phyloP scores from a whole-genome alignment of 2,329 filamentous ascomycete genomes.

The Lasiodiplodia gonubiensis region DNA sequence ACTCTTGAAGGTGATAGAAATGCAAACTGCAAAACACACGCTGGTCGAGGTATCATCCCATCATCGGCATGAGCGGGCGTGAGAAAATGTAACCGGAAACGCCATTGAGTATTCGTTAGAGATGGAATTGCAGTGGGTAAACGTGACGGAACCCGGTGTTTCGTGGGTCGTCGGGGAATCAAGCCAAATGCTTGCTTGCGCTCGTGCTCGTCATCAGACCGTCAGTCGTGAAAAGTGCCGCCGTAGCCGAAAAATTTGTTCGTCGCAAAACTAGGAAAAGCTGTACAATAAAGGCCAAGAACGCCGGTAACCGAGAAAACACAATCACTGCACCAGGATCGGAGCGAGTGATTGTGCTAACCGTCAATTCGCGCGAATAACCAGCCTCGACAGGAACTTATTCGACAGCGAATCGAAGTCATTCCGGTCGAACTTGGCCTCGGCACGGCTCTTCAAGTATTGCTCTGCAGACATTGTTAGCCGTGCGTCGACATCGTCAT shows the following conservation, averaged over 20 bases:
- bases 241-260: slow-evolving; percentile 27
- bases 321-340: slow-evolving; percentile 7
- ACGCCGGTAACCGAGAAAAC: slow-evolving; percentile 12
- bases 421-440: slow-evolving; percentile 83
- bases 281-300: slow-evolving; percentile 27
- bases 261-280: slow-evolving; percentile 27
- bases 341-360: slow-evolving; percentile 25
- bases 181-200: slow-evolving; percentile 26
- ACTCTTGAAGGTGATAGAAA: slow-evolving; percentile 17
- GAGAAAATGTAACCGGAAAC: slow-evolving; percentile 18
- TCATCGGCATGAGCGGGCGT: slow-evolving; percentile 28
- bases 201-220: slow-evolving; percentile 28
- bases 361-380: slow-evolving; percentile 84
- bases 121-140: slow-evolving; percentile 27
- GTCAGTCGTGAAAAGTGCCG: slow-evolving; percentile 29
- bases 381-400: slow-evolving; percentile 95
- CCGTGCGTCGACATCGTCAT: neutral
- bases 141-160: slow-evolving; percentile 22
- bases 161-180: slow-evolving; percentile 25
- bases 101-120: slow-evolving; percentile 25
- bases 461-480: slow-evolving; percentile 64
- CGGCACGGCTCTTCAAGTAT: slow-evolving; percentile 80
- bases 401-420: slow-evolving; percentile 96
- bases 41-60: slow-evolving; percentile 28
- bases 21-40: slow-evolving; percentile 26